These are phyloP conservation scores for Taphrina wiesneri DNA, from an alignment of 1,139 yeast genomes.

Conservation along the genomic window DNA sequence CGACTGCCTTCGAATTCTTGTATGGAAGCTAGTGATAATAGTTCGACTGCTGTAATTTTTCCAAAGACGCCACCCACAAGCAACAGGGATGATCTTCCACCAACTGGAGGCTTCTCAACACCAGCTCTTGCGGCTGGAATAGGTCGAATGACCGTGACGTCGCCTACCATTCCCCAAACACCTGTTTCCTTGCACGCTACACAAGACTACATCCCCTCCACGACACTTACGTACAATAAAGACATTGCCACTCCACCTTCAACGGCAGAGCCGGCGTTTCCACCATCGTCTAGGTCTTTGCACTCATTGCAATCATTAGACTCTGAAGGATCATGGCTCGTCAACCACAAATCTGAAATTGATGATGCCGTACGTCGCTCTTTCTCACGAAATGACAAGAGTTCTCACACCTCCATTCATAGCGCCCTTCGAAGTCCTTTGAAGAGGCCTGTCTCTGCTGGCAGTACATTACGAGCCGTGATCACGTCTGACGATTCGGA, in stretches of 20 bases:
- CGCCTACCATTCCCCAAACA: background rate
- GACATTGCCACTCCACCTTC: background rate
- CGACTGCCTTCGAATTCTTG: background rate
- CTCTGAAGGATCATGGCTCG: slow-evolving; percentile 23
- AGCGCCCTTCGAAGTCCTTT: background rate
- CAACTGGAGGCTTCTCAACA: background rate
- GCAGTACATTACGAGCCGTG: background rate
- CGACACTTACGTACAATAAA: background rate
- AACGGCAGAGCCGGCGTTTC: background rate
- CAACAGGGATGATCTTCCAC: background rate
- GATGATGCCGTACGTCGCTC: slow-evolving; percentile 24
- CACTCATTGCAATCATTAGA: slow-evolving; percentile 25
- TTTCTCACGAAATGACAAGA: slow-evolving; percentile 17
- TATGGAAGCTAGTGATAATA: background rate
- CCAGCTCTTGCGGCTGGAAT: background rate
- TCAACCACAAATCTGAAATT: background rate
- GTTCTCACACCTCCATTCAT: background rate
- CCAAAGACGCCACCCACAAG: background rate
- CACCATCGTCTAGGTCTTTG: background rate
- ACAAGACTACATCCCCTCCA: background rate
- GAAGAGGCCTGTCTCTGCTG: slow-evolving; percentile 4
- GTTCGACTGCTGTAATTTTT: background rate
- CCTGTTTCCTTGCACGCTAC: background rate
- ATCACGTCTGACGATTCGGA: background rate
- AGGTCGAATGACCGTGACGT: background rate